These are phyloP conservation scores for Lathyrus tuberosus DNA, from an alignment of 306 rosid species.

Conservation along the genomic window DNA sequence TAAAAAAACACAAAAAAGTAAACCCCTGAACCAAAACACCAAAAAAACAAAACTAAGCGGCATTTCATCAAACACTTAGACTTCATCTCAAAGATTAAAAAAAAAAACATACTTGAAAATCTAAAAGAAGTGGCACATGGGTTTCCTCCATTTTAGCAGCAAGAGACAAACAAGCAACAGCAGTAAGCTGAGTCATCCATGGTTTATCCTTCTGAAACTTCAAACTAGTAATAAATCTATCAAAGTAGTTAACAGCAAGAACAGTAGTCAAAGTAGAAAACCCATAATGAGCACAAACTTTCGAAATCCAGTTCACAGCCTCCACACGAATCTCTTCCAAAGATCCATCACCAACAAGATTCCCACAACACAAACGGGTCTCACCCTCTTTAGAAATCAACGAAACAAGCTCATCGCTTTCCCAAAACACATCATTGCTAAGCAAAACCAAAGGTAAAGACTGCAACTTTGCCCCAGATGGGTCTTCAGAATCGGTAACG, in stretches of 20 bases:
- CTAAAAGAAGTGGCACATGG: conserved; percentile 75
- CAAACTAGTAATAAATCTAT: conserved; percentile 67
- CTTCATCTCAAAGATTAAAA: conserved; percentile 9
- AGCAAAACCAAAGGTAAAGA: conserved; percentile 51
- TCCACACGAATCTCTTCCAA: conserved; percentile 56
- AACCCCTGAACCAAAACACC: not conserved
- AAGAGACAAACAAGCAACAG: conserved; percentile 80
- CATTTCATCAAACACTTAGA: conserved; percentile 59
- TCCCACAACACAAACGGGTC: conserved; percentile 43
- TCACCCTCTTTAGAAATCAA: conserved; percentile 71
- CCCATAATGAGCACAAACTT: conserved; percentile 58
- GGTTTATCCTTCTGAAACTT: conserved; percentile 69
- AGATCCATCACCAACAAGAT: conserved; percentile 45
- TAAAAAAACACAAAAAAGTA: not conserved
- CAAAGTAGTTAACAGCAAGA: conserved; percentile 91
- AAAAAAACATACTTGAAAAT: conserved; percentile 72
- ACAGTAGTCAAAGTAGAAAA: conserved; percentile 74
- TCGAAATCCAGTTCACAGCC: conserved; percentile 74
- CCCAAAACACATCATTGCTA: conserved; percentile 64
- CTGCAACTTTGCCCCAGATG: conserved; percentile 40
- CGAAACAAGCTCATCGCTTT: conserved; percentile 62
- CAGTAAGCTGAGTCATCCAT: conserved; percentile 84
- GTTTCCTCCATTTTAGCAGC: conserved; percentile 95
- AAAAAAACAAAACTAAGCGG: not conserved
- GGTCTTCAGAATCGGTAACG: conserved; percentile 42